A percentile compares a stretch with the other conserved stretches of the same genome.
Evolutionary conservation across 2,329 filamentous ascomycete species (phyloP).

Genomic region (Paradendryphiella salina): DNA sequence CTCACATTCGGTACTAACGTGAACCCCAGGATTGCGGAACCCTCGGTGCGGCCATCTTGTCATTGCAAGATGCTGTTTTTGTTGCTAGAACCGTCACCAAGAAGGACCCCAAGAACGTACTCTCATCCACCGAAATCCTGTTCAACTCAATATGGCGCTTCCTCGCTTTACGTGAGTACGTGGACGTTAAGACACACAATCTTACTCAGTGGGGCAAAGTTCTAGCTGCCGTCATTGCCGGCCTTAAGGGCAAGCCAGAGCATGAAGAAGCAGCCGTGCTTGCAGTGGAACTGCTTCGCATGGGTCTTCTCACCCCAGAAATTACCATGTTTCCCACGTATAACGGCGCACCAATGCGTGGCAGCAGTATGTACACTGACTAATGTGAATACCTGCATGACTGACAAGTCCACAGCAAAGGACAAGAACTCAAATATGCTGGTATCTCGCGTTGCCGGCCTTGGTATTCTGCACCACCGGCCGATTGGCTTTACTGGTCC

Average conservation of each 20-base stretch:
- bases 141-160: conserved; percentile 85
- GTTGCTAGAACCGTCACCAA: conserved; percentile 67
- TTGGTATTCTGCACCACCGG: conserved; percentile 80
- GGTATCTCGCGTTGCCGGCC: conserved; percentile 81
- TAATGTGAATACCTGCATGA: neutral
- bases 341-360: conserved; percentile 62
- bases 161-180: conserved; percentile 83
- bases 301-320: conserved; percentile 75
- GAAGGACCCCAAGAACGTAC: conserved; percentile 51
- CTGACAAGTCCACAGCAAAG: conserved; percentile 56
- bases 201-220: conserved; percentile 81
- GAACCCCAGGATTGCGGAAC: conserved; percentile 29
- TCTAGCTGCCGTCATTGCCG: conserved; percentile 68
- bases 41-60: conserved; percentile 58
- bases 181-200: conserved; percentile 71
- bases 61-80: conserved; percentile 71
- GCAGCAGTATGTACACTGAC: conserved; percentile 42
- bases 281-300: conserved; percentile 80
- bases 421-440: conserved; percentile 79
- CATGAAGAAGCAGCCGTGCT: conserved; percentile 79
- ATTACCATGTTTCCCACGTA: conserved; percentile 61
- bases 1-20: conserved; percentile 11
- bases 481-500: conserved; percentile 92
- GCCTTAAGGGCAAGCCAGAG: conserved; percentile 60
- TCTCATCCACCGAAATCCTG: conserved; percentile 69